Evolutionary conservation across 352 stramenopile species (phyloP).

Genomic region (Pythium oligandrum): DNA sequence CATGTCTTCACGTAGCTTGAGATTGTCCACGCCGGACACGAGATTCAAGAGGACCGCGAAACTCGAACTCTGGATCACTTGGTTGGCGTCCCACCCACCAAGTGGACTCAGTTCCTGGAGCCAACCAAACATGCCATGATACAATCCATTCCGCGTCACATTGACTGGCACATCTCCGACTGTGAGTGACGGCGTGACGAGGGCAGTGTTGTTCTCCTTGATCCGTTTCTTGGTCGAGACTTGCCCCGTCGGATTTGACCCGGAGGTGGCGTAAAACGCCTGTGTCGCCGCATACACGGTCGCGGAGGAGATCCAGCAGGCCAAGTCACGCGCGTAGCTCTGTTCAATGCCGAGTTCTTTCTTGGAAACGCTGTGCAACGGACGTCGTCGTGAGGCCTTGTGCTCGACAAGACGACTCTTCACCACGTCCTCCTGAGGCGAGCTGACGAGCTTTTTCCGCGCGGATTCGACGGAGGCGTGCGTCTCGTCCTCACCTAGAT

Average conservation of each 20-base stretch:
- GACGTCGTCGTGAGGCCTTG: conserved; percentile 4
- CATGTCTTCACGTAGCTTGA: conserved; percentile 26
- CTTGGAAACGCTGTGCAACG: conserved; percentile 35
- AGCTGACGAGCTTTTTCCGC: conserved; percentile 3
- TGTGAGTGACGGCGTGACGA: too few relatives aligned
- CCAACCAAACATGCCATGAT: conserved; percentile 43
- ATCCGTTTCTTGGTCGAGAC: too few relatives aligned
- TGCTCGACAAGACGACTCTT: neutral
- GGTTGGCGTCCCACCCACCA: conserved; percentile 31
- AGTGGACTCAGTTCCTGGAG: conserved; percentile 36
- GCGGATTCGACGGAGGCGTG: conserved; percentile 1
- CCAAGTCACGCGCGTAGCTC: conserved; percentile 60
- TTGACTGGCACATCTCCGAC: too few relatives aligned
- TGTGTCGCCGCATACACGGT: conserved; percentile 53
- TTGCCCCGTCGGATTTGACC: too few relatives aligned
- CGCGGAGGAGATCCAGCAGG: conserved; percentile 57
- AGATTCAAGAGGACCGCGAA: conserved; percentile 64
- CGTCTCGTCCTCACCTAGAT: conserved; percentile 24
- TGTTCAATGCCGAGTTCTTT: conserved; percentile 64
- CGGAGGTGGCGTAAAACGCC: conserved; percentile 38
- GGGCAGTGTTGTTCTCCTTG: too few relatives aligned
- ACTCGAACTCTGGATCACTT: conserved; percentile 49
- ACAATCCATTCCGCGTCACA: conserved; percentile 12
- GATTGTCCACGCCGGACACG: conserved; percentile 30
- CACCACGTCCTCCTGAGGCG: neutral